A percentile compares a stretch with the other conserved stretches of the same genome.
Conservation (phyloP, 2,329 filamentous ascomycete genomes). For the Talaromyces pinophilus region DNA sequence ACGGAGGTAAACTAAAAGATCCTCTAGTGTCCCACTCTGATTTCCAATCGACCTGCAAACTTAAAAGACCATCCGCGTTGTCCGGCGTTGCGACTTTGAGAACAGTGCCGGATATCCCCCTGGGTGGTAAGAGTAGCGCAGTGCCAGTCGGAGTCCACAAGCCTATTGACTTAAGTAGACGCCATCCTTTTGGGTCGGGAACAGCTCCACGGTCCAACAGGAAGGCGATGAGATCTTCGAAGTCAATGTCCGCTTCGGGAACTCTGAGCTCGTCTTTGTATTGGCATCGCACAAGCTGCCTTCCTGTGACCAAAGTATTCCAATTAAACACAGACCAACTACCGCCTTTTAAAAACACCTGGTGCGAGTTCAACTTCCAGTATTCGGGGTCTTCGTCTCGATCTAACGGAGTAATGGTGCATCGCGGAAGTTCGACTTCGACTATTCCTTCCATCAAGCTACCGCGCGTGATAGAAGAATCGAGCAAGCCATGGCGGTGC, state of each 20-base stretch:
- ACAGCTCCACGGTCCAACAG: conserved; percentile 65
- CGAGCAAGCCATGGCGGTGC: conserved; percentile 55
- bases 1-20: conserved; percentile 57
- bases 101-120: conserved; percentile 50
- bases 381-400: conserved; percentile 59
- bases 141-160: conserved; percentile 64
- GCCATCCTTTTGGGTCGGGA: conserved; percentile 61
- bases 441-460: conserved; percentile 67
- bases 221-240: conserved; percentile 63
- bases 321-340: conserved; percentile 68
- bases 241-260: conserved; percentile 54
- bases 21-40: conserved; percentile 57
- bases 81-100: conserved; percentile 58
- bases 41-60: conserved; percentile 59
- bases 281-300: conserved; percentile 64
- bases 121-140: conserved; percentile 56
- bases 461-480: conserved; percentile 59
- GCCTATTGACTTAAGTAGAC: conserved; percentile 57
- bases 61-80: conserved; percentile 63
- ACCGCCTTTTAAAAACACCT: conserved; percentile 59
- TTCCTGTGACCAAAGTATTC: conserved; percentile 63
- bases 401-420: conserved; percentile 63
- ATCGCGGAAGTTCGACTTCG: conserved; percentile 66
- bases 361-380: conserved; percentile 57
- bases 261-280: conserved; percentile 56